Base-by-base conservation (phyloP, 2,329 filamentous ascomycete genomes). In the Periconia sp. region DNA sequence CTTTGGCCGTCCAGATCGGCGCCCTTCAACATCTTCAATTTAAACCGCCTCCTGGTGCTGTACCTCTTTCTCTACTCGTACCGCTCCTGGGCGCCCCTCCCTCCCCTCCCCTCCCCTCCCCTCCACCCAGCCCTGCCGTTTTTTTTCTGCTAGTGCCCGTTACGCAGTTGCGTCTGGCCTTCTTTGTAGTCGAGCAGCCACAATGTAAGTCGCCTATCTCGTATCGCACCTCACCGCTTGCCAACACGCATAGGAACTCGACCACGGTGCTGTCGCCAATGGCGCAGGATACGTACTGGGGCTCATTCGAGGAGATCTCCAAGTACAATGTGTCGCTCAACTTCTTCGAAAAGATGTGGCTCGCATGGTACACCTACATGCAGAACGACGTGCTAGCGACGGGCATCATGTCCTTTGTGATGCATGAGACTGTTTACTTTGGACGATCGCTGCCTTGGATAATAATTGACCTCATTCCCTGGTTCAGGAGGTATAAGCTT, bases 341-440 rank as follows among this genome's bases (percentile, higher is more conserved):
- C 73, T 79, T 89, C 53, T 77, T 85, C 64, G 94, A 99, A 80
- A 86, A 86, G 66, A 79, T 96, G 56, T 99, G 94, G 94, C 87
- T 89, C 36, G 85, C 91, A 28, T 97, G 91, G 92, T 99, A 99
- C 72, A 83, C 92, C 12, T 99, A 86, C 81, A 96, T 97, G 87
- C 89, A 95, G 72, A 99, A 99, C 71, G 94, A 99, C 75, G 86
- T 88, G 40, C 85, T 99, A 50, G 94, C 94, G 46, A 99, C 94
- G 3, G 94, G 94, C 48, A 94, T 99, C 77, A 87, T 97, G 88
- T 96, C 91, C 63, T 99, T 99, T 72, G 74, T 87, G 57, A 89
- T 97, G 83, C 94, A 99, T 78, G 94, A 99, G 74, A 41, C 84
- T 28, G 82, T 99, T 63, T 99, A 99, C 79, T 99, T 97, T 66